phyloP scores from a whole-genome alignment of 2,329 filamentous ascomycete species.

The Nannizziopsis arthrosporioides region DNA sequence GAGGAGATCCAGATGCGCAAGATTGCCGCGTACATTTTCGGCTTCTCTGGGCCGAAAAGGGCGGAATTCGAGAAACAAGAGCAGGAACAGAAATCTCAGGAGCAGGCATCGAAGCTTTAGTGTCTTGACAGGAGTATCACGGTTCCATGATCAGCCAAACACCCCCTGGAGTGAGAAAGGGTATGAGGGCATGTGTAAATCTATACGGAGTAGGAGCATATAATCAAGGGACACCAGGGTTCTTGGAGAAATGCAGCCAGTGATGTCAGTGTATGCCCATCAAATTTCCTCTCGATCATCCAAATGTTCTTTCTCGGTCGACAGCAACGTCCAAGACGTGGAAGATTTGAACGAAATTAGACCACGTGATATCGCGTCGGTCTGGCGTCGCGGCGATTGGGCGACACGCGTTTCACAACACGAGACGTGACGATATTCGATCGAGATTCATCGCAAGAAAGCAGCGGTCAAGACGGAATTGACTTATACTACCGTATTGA shows the following conservation, averaged over 20 bases:
- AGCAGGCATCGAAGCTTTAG: constrained; percentile 13
- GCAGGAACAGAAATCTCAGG: constrained; percentile 12
- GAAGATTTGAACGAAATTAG: background rate
- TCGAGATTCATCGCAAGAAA: too few species aligned
- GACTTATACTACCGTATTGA: background rate
- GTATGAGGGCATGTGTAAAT: background rate
- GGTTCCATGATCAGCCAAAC: background rate
- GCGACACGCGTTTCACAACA: too few species aligned
- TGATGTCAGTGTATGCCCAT: too few species aligned
- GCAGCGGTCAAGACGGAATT: too few species aligned
- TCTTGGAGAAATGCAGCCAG: too few species aligned
- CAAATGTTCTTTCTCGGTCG: background rate
- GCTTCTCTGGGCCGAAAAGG: constrained; percentile 24
- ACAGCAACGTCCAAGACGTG: background rate
- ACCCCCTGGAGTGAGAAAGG: background rate
- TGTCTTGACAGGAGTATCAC: background rate
- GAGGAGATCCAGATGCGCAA: constrained; percentile 59
- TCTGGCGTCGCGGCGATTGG: background rate
- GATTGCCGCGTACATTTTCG: constrained; percentile 49
- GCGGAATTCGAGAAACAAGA: constrained; percentile 15
- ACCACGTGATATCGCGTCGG: background rate
- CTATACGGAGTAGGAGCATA: too few species aligned
- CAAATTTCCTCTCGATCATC: background rate
- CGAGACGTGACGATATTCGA: too few species aligned
- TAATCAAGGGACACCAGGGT: too few species aligned